Evolutionary conservation across 2,329 filamentous ascomycete species (phyloP), one percentile per base, ranked within the genome.

Genomic region (Fusarium continuum): DNA sequence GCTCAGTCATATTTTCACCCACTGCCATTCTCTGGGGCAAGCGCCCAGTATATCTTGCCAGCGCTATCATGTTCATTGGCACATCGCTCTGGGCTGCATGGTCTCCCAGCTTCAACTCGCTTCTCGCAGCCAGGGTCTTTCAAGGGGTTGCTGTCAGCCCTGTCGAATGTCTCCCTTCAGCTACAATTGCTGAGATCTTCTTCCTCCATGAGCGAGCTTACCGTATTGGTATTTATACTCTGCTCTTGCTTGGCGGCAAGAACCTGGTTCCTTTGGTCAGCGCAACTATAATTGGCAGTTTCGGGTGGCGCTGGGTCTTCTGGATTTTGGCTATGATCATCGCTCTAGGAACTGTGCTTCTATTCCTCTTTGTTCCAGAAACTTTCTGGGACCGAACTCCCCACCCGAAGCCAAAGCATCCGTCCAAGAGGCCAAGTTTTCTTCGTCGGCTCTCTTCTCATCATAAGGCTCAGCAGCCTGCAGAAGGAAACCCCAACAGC

Each of bases 101-200:
- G n/a, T 94, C 93, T 4, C 91, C 90, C 1, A 92, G 82, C 68
- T 97, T 94, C 72, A 76, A 83, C 2, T 96, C 92, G 9, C 82
- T 98, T 31, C 81, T 96, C 6, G 75, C 93, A 8, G 94, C 92
- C 22, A 85, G 94, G 49, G 88, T 98, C 41, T 90, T 97, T 60
- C 92, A 96, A 75, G 95, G 94, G 4, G 82, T 97, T 9, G 90
- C 93, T 1, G 89, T 97, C 43, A 95, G 91, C 65, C 92, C 93
- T 0, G 92, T 97, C 8, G 94, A 98, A 75, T 96, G 93, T 71
- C 83, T 98, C 25, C 94, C 94, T 0, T 96, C 92, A 5, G 93
- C 94, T 14, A 97, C 93, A 0, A 94, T 98, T 70, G 93, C 93
- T 4, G 94, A 98, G 76, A 97, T 98, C 58, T 98, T 93, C 80